Conservation (phyloP, 352 stramenopile genomes). For the Salisapilia sapeloensis region DNA sequence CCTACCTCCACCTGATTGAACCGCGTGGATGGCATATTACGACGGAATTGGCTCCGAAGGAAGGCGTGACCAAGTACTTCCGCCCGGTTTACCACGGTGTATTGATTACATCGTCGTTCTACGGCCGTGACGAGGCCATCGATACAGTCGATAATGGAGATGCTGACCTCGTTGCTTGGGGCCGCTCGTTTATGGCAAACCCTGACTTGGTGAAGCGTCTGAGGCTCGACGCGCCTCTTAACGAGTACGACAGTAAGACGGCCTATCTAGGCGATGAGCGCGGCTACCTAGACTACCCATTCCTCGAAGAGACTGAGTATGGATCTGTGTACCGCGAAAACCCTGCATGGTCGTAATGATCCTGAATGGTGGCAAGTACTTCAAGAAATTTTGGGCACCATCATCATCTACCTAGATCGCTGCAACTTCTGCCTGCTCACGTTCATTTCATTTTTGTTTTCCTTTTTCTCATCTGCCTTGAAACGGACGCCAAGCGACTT, state of each 20-base stretch:
- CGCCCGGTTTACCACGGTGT: constrained; percentile 41
- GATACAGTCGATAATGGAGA: constrained; percentile 26
- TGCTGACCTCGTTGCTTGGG: constrained; percentile 45
- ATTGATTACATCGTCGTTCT: constrained; percentile 38
- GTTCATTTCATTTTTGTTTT: too few species aligned
- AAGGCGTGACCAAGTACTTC: constrained; percentile 29
- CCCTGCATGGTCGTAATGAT: too few species aligned
- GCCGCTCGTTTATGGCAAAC: constrained; percentile 59
- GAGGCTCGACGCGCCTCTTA: constrained; percentile 18
- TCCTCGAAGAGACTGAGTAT: constrained; percentile 9
- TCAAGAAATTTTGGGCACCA: too few species aligned
- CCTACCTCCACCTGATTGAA: constrained; percentile 44
- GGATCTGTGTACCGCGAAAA: constrained; percentile 1
- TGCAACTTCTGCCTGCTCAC: too few species aligned
- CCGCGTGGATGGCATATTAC: constrained; percentile 22
- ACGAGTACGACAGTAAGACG: constrained; percentile 17
- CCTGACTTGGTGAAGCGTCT: constrained; percentile 49
- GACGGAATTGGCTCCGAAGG: constrained; percentile 13
- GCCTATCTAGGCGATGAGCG: constrained; percentile 23
- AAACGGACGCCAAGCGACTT: too few species aligned
- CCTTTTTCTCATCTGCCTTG: too few species aligned
- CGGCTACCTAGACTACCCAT: constrained; percentile 37
- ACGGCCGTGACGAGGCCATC: constrained; percentile 21
- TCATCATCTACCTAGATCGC: too few species aligned
- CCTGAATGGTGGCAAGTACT: too few species aligned